Evolutionary conservation across 73 alveolate species (phyloP).

Genomic region (Stentor coeruleus): DNA sequence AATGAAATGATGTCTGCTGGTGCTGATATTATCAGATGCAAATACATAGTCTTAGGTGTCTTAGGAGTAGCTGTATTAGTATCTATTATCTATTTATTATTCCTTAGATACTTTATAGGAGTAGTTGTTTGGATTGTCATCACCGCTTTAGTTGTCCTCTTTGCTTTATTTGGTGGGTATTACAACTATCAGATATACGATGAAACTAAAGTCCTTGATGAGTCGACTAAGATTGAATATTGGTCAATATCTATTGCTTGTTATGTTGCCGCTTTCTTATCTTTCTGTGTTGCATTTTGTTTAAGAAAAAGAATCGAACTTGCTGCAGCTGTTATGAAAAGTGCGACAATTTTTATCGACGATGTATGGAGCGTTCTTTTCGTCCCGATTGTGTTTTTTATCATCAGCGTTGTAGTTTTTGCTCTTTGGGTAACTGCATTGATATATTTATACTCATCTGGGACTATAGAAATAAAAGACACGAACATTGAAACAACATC

Average conservation of each 20-base stretch:
- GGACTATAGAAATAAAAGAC: slow-evolving; percentile 72
- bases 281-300: slow-evolving; percentile 59
- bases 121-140: slow-evolving; percentile 38
- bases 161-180: slow-evolving; percentile 25
- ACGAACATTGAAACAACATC: too few relatives aligned
- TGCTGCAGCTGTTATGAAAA: slow-evolving; percentile 87
- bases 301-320: slow-evolving; percentile 86
- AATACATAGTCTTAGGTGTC: slow-evolving; percentile 31
- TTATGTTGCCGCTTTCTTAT: slow-evolving; percentile 58
- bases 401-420: slow-evolving; percentile 56
- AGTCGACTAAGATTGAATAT: not conserved
- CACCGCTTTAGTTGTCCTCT: not conserved
- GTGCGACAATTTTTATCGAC: slow-evolving; percentile 82
- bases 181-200: not conserved
- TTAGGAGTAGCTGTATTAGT: slow-evolving; percentile 33
- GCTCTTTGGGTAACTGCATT: slow-evolving; percentile 86
- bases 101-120: slow-evolving; percentile 33
- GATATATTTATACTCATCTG: slow-evolving; percentile 74
- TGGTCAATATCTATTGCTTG: slow-evolving; percentile 17
- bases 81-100: slow-evolving; percentile 10
- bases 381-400: slow-evolving; percentile 82
- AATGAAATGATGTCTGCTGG: not conserved
- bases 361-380: slow-evolving; percentile 64
- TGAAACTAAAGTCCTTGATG: not conserved
- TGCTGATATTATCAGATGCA: not conserved